These are phyloP conservation scores for Sonneratia alba DNA, from an alignment of 345 rosid species.

Conservation along the genomic window DNA sequence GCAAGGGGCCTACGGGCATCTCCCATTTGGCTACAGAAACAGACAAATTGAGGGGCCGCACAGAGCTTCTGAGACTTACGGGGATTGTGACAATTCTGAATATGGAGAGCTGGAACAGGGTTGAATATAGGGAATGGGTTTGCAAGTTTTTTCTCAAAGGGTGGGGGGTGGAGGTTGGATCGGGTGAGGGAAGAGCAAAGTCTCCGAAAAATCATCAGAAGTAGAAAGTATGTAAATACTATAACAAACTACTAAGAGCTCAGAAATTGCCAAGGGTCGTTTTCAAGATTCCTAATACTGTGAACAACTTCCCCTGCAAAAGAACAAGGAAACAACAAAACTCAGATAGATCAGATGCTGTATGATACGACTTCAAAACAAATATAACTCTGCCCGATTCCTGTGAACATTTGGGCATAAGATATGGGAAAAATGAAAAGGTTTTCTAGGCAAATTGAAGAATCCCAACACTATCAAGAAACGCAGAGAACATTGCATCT, in stretches of 20 bases:
- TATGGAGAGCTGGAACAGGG: neutral
- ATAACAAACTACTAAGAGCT: neutral
- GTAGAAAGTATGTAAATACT: conserved; percentile 2
- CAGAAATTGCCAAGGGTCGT: neutral
- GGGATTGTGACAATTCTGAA: conserved; percentile 4
- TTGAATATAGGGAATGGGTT: neutral
- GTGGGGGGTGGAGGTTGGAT: conserved; percentile 7
- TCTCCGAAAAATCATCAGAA: conserved; percentile 17
- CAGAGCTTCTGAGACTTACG: conserved; percentile 5
- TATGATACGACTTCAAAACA: neutral
- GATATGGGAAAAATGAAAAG: neutral
- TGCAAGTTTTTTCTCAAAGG: neutral
- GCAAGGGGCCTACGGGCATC: conserved; percentile 32
- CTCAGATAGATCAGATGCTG: neutral
- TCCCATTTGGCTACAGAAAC: conserved; percentile 39
- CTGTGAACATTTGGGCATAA: neutral
- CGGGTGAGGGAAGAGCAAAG: conserved; percentile 11
- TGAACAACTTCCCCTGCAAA: conserved; percentile 1
- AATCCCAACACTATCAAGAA: neutral
- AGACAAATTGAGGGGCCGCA: conserved; percentile 14
- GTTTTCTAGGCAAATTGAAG: neutral
- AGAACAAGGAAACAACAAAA: neutral
- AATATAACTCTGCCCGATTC: neutral
- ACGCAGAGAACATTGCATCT: neutral
- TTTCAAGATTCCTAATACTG: neutral